A percentile compares a stretch with the other conserved stretches of the same genome.
Conservation (phyloP, 768 basidiomycete genomes). For the Asterophora lycoperdoides region DNA sequence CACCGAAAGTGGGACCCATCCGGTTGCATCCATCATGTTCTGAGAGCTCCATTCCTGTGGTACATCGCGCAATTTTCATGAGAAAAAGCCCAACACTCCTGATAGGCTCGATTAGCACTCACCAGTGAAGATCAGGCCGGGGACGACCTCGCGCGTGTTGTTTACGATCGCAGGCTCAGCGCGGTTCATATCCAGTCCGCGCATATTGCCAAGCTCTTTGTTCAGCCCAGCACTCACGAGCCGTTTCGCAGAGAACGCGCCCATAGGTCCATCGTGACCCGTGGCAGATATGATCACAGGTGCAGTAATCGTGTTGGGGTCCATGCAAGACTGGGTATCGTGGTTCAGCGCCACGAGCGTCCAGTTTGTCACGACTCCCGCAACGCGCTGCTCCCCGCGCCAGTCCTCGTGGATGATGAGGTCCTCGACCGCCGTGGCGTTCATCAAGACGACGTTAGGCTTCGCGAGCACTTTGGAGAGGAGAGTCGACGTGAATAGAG, state of each 20-base stretch:
- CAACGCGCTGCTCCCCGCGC: constrained; percentile 44
- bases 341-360: constrained; percentile 54
- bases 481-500: constrained; percentile 75
- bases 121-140: constrained; percentile 74
- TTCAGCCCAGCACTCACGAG: constrained; percentile 71
- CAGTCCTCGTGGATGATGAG: constrained; percentile 65
- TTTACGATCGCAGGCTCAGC: constrained; percentile 83
- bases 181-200: constrained; percentile 75
- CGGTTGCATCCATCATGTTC: constrained; percentile 78
- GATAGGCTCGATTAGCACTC: constrained; percentile 18
- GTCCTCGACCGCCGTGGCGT: constrained; percentile 80
- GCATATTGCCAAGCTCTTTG: constrained; percentile 76
- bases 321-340: constrained; percentile 76
- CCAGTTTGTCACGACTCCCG: constrained; percentile 52
- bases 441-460: constrained; percentile 71
- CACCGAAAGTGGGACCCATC: constrained; percentile 77
- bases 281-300: constrained; percentile 69
- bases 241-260: constrained; percentile 77
- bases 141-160: constrained; percentile 69
- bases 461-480: constrained; percentile 65
- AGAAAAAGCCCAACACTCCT: constrained; percentile 2
- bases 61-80: constrained; percentile 5
- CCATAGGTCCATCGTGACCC: constrained; percentile 78
- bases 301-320: constrained; percentile 79
- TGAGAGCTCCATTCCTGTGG: constrained; percentile 75